Evolutionary conservation across 1,284 basidiomycete species (phyloP), one percentile per base, ranked within the genome.

Genomic region (Moesziomyces globuligerus): DNA sequence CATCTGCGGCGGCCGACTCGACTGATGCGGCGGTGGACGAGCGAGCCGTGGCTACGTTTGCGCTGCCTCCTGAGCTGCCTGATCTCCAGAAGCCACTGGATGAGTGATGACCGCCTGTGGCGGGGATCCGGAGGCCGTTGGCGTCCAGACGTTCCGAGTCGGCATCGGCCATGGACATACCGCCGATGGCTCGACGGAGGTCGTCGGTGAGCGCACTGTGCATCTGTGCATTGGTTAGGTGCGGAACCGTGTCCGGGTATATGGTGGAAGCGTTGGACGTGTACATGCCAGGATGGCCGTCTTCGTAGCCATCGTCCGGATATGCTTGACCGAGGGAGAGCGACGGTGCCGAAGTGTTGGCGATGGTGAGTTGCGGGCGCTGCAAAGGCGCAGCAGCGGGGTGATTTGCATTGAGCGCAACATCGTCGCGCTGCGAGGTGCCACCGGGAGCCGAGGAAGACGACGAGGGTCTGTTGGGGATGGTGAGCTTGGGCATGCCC

Each of bases 401-500:
- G 18, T 37, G 28, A 25, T 11, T 38, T 24, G 55, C 24, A 28
- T 56, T 44, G 40, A 58, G 41, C 1, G 44, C 13, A 24, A 36
- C 43, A 34, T 70, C 60, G 17, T 58, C 52, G 25, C 44, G 44
- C 36, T 55, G 52, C 6, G 48, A 25, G 18, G 62, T 51, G 8
- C 51, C 56, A 3, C 36, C 48, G 24, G 66, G 57, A n/a, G 66
- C 54, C 11, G 60, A 62, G 17, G 66, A 69, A 7, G 71, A 65
- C 1, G 71, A 58, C 9, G 71, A 44, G 11, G 67, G 69, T 18
- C 64, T 28, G 1, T 55, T 48, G 1, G 76, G 74, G 24, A 80
- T 71, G 28, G 62, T 49, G 18, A 81, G 72, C 51, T 80, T 81
- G n/a, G 79, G 79, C 73, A 77, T 69, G n/a, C 75, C 78, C 24